These are phyloP conservation scores for Selaginella tamariscina DNA, from an alignment of 75 land plant species.

Conservation along the genomic window DNA sequence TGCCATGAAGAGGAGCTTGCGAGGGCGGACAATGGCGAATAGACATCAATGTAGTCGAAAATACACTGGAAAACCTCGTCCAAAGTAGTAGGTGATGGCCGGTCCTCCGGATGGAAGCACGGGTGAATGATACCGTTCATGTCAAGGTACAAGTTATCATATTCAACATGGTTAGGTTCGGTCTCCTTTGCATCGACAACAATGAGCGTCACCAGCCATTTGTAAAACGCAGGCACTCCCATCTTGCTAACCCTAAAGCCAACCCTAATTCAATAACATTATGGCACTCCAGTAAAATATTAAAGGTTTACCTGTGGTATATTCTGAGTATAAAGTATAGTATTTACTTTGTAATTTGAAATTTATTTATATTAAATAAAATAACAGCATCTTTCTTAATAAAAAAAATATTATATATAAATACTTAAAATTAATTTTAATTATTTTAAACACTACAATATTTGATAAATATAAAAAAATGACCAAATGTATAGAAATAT, in stretches of 20 bases:
- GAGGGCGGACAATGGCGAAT: conserved; percentile 61
- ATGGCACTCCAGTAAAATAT: too few species aligned
- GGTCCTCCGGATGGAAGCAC: conserved; percentile 81
- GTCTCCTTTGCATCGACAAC: conserved; percentile 63
- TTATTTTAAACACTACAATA: too few species aligned
- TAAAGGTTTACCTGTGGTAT: too few species aligned
- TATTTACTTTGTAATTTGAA: too few species aligned
- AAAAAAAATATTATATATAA: conserved; percentile 32
- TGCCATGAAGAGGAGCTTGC: conserved; percentile 81
- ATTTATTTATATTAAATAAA: too few species aligned
- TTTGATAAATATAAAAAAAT: too few species aligned
- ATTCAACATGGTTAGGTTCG: conserved; percentile 58
- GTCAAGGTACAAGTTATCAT: conserved; percentile 69
- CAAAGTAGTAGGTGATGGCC: conserved; percentile 38
- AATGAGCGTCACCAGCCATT: conserved; percentile 59
- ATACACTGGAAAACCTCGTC: conserved; percentile 54
- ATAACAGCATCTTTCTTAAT: too few species aligned
- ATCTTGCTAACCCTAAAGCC: conserved; percentile 19
- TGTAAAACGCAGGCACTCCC: conserved; percentile 80
- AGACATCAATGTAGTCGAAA: conserved; percentile 77
- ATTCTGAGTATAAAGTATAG: too few species aligned
- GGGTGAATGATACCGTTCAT: conserved; percentile 92
- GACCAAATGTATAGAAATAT: too few species aligned
- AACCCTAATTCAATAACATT: too few species aligned
- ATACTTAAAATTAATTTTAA: conserved; percentile 30